Base-by-base conservation (phyloP, 192 early-diverging fungal genomes). In the Linderina pennispora region DNA sequence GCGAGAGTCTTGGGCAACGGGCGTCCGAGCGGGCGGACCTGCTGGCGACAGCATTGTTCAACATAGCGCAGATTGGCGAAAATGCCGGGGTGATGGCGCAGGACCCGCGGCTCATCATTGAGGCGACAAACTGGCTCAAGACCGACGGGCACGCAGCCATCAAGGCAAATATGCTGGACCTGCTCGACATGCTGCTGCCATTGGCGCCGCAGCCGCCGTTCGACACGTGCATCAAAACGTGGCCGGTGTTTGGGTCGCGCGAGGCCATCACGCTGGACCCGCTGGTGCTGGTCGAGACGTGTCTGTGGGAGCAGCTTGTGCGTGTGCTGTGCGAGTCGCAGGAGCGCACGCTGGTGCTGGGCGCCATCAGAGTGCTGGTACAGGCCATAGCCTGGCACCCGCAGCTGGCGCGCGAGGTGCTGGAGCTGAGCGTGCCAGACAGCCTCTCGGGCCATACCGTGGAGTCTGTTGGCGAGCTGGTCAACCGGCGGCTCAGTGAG, bases 311-410 rank as follows among this genome's bases (percentile, higher is more conserved):
- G 25, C 56, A 71, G 55, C 60, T 71, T 17, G 55, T 71, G 24
- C 56, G 55, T 2, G 16, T 64, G 8, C 23, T 60, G 52, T 36
- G 49, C 18, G 20, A 21, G 24, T 71, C 68, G 33, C 35, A 39
- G 1, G 68, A 71, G 46, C 61, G 61, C 21, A 49, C 53, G 26
- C 52, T 63, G 11, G 68, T 71, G 0, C 11, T 72, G 5, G 68
- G 68, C 19, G 55, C 68, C 4, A 8, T 57, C 44, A 49, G 68
- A 4, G 44, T 72, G 1, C 41, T 72, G 56, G 61, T 60, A 18
- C 68, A 72, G 44, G 41, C 62, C 7, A 40, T 72, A 7, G 33
- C 68, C 13, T 72, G 68, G 56, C 68, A 72, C 33, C 68, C 68
- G 40, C 68, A 72, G 53, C 40, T 72, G 39, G 68, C 68, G 25